Percentiles rank a stretch among this genome's conserved stretches.
Conservation (phyloP, 805 yeast species). For the Hanseniaspora singularis region DNA sequence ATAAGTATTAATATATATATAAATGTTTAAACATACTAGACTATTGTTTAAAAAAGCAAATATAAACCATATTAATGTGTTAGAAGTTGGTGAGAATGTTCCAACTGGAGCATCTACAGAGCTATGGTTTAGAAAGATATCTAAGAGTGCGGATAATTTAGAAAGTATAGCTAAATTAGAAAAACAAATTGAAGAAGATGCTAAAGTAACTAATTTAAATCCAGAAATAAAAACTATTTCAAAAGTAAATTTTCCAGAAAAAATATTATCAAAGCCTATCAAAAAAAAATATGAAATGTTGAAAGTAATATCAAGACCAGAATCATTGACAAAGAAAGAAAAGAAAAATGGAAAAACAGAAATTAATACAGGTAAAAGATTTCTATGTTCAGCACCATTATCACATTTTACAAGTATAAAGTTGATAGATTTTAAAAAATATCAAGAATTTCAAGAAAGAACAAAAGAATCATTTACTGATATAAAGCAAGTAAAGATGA, state of each 20-base stretch:
- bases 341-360: constrained; percentile 1
- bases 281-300: constrained; percentile 13
- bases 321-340: not conserved
- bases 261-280: not conserved
- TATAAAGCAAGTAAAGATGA: constrained; percentile 50
- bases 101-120: constrained; percentile 6
- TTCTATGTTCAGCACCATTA: constrained; percentile 12
- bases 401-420: constrained; percentile 4
- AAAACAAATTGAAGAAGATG: constrained; percentile 1
- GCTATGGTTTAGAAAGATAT: constrained; percentile 6
- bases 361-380: constrained; percentile 9
- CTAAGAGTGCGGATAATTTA: not conserved
- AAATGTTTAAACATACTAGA: not conserved
- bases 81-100: constrained; percentile 1
- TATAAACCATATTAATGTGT: not conserved
- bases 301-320: constrained; percentile 8
- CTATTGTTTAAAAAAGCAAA: not conserved
- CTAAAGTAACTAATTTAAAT: not conserved
- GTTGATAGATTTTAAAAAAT: constrained; percentile 1
- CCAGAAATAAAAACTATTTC: constrained; percentile 2
- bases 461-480: constrained; percentile 37
- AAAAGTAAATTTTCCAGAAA: not conserved
- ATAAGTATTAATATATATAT: not conserved
- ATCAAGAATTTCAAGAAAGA: constrained; percentile 7
- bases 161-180: constrained; percentile 6